phyloP scores from a whole-genome alignment of 2,329 filamentous ascomycete genomes.

The Aspergillus proliferans region DNA sequence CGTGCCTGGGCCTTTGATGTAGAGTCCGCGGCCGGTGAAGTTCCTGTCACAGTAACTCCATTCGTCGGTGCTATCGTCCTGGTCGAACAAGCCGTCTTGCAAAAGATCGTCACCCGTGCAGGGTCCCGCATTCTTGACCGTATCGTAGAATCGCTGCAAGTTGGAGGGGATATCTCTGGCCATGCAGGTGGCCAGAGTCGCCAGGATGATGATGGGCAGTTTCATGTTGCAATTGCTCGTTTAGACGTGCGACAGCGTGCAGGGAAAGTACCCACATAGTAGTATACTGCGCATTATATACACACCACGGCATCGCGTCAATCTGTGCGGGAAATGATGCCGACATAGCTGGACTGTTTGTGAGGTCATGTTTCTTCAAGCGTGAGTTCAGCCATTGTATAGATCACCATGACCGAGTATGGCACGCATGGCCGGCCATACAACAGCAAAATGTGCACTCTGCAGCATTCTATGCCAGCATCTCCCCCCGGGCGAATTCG shows the following conservation, averaged over 20 bases:
- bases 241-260: not conserved
- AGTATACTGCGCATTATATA: too few relatives aligned
- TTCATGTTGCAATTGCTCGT: not conserved
- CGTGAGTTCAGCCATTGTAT: too few relatives aligned
- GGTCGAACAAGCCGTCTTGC: constrained; percentile 7
- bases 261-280: too few relatives aligned
- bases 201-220: not conserved
- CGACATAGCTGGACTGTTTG: too few relatives aligned
- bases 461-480: too few relatives aligned
- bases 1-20: constrained; percentile 5
- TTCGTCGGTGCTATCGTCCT: constrained; percentile 2
- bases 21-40: constrained; percentile 5
- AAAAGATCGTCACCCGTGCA: constrained; percentile 7
- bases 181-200: not conserved
- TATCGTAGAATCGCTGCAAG: constrained; percentile 10
- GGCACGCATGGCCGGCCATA: too few relatives aligned
- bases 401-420: too few relatives aligned
- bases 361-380: too few relatives aligned
- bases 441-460: too few relatives aligned
- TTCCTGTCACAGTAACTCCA: constrained; percentile 10
- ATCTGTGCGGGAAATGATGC: too few relatives aligned
- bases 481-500: too few relatives aligned
- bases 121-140: constrained; percentile 4
- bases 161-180: constrained; percentile 8
- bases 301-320: too few relatives aligned